phyloP scores from a whole-genome alignment of 2,329 filamentous ascomycete genomes.

The Pseudocercospora vitis region DNA sequence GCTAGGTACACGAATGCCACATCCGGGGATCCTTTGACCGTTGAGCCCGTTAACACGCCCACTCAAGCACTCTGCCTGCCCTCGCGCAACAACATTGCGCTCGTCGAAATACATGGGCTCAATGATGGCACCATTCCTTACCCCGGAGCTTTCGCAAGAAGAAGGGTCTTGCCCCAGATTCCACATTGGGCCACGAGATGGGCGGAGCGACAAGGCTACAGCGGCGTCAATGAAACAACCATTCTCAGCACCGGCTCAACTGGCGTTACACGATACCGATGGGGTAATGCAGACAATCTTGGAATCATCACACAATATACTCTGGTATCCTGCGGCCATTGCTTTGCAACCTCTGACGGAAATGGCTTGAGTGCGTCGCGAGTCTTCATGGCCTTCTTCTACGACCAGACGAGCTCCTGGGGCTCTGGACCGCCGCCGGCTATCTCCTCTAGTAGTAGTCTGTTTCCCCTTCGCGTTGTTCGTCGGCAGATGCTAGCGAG shows the following conservation, averaged over 20 bases:
- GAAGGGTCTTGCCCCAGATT: conserved; percentile 20
- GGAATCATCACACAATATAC: conserved; percentile 41
- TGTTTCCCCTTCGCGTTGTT: conserved; percentile 2
- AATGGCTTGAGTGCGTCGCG: conserved; percentile 28
- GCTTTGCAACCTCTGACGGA: conserved; percentile 28
- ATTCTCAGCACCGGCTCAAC: conserved; percentile 14
- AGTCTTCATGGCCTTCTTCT: conserved; percentile 34
- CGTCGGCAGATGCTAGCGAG: conserved; percentile 1
- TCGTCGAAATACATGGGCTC: conserved; percentile 47
- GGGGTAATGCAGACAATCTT: conserved; percentile 34
- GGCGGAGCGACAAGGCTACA: conserved; percentile 38
- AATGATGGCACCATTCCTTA: conserved; percentile 44
- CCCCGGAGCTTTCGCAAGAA: conserved; percentile 30
- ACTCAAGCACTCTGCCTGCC: conserved; percentile 26
- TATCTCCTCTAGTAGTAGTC: conserved; percentile 14
- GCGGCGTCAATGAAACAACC: conserved; percentile 33
- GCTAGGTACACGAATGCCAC: conserved; percentile 45
- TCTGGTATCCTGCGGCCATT: conserved; percentile 38
- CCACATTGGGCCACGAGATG: conserved; percentile 39
- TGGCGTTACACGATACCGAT: conserved; percentile 22
- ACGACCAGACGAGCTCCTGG: conserved; percentile 24
- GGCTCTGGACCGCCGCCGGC: conserved; percentile 10
- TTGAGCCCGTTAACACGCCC: conserved; percentile 31
- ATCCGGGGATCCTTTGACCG: conserved; percentile 26
- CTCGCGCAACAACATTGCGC: conserved; percentile 35